A percentile compares a stretch with the other conserved stretches of the same genome.
Evolutionary conservation across 306 rosid species (phyloP).

Genomic region (Medicago arabica): DNA sequence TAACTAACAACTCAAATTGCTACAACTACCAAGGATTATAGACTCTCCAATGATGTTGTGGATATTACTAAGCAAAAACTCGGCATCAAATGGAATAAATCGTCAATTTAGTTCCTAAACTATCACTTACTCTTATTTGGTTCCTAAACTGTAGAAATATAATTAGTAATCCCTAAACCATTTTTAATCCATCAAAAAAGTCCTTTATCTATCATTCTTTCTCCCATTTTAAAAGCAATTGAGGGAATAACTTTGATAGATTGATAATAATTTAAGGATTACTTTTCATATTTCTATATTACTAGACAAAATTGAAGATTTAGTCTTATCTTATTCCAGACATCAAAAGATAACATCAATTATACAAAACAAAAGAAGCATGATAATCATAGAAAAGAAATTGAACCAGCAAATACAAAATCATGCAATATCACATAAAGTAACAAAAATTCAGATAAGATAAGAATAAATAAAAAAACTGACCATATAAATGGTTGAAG

Average conservation of each 20-base stretch:
- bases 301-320: neutral
- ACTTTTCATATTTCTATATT: too few relatives aligned
- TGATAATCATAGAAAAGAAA: neutral
- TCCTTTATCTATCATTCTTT: too few relatives aligned
- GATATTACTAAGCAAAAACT: constrained; percentile 6
- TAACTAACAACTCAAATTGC: constrained; percentile 18
- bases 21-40: constrained; percentile 32
- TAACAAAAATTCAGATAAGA: neutral
- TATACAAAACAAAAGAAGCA: neutral
- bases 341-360: constrained; percentile 1
- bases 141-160: too few relatives aligned
- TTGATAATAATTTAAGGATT: too few relatives aligned
- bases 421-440: neutral
- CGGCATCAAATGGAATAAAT: constrained; percentile 8
- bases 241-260: neutral
- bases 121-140: neutral
- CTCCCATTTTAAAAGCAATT: too few relatives aligned
- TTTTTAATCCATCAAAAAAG: too few relatives aligned
- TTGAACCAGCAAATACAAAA: neutral
- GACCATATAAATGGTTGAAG: constrained; percentile 98
- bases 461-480: constrained; percentile 37
- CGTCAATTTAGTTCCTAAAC: neutral
- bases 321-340: constrained; percentile 5
- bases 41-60: neutral
- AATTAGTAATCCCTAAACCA: neutral